Evolutionary conservation across 768 basidiomycete species (phyloP).

Genomic region (Paxillus rubicundulus): DNA sequence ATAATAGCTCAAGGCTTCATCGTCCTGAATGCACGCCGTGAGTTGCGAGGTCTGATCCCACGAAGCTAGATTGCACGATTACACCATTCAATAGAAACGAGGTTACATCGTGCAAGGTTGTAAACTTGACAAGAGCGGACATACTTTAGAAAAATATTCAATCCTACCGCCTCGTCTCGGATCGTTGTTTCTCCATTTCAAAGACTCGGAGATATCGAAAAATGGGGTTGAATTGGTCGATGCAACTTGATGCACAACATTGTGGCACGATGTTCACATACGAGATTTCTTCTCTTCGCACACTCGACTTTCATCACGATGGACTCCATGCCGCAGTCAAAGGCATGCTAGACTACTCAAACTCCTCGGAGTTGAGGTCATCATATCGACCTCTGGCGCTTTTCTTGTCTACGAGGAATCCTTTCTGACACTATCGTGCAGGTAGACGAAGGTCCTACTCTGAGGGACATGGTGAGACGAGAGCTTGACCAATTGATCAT

Average conservation of each 20-base stretch:
- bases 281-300: background rate
- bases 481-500: too few species aligned
- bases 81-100: conserved; percentile 23
- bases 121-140: conserved; percentile 7
- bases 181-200: too few species aligned
- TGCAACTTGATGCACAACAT: too few species aligned
- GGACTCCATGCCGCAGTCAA: conserved; percentile 23
- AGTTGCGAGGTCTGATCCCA: conserved; percentile 4
- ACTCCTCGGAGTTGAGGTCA: conserved; percentile 26
- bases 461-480: too few species aligned
- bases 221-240: too few species aligned
- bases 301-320: conserved; percentile 4
- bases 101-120: conserved; percentile 28
- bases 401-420: background rate
- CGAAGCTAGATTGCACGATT: conserved; percentile 19
- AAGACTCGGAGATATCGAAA: too few species aligned
- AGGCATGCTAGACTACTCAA: conserved; percentile 34
- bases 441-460: background rate
- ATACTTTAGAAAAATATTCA: background rate
- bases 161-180: background rate
- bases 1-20: conserved; percentile 3
- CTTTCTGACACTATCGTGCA: conserved; percentile 4
- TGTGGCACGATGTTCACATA: too few species aligned
- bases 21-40: conserved; percentile 21
- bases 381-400: background rate